These are phyloP conservation scores for Pseudocercospora macadamiae DNA, from an alignment of 2,329 filamentous ascomycete genomes.

Conservation along the genomic window DNA sequence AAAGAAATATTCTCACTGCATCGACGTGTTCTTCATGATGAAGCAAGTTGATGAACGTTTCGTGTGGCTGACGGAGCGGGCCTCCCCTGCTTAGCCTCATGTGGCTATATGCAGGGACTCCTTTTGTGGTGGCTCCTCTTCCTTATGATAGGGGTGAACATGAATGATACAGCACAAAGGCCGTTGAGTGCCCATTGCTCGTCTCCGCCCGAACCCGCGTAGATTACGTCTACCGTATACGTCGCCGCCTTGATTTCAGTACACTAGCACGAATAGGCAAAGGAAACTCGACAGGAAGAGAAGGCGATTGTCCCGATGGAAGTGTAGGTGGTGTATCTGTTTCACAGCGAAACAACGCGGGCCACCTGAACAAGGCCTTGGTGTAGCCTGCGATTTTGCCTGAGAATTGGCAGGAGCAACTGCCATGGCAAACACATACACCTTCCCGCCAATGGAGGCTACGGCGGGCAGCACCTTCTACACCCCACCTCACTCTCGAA, in stretches of 20 bases:
- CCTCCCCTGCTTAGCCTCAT: too few species aligned
- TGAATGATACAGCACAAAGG: background rate
- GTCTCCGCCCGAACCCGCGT: background rate
- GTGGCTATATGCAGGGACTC: background rate
- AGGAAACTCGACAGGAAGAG: background rate
- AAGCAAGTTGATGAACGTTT: slow-evolving; percentile 19
- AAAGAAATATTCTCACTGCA: too few species aligned
- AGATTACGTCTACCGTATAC: background rate
- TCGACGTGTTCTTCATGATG: too few species aligned
- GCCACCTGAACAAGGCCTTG: background rate
- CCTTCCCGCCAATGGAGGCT: slow-evolving; percentile 40
- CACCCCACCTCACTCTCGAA: slow-evolving; percentile 33
- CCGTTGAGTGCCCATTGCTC: background rate
- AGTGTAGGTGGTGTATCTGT: background rate
- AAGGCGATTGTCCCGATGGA: background rate
- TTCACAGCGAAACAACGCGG: slow-evolving; percentile 4
- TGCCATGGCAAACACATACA: slow-evolving; percentile 51
- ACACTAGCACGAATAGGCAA: background rate
- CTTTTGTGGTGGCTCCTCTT: background rate
- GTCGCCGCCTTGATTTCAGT: background rate
- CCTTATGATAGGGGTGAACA: background rate
- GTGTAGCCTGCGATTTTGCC: background rate
- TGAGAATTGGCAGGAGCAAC: background rate
- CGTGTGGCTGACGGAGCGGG: slow-evolving; percentile 33
- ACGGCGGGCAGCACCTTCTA: slow-evolving; percentile 26